Evolutionary conservation across 192 early-diverging fungal genomes (phyloP).

Genomic region (Kappamyces sp.): DNA sequence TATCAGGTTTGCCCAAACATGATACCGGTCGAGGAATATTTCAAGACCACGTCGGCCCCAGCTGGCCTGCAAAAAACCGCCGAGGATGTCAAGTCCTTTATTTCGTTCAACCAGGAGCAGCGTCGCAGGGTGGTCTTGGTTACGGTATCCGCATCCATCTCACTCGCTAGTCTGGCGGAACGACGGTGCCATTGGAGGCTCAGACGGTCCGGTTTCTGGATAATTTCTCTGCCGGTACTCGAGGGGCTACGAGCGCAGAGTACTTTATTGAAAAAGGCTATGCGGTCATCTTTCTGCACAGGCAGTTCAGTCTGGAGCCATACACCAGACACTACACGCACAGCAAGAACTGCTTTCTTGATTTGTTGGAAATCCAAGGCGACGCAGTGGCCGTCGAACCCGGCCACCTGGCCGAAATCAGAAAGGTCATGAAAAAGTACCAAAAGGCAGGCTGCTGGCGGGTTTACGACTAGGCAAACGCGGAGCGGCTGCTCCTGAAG

Average conservation of each 20-base stretch:
- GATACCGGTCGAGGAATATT: conserved; percentile 44
- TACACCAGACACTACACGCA: conserved; percentile 89
- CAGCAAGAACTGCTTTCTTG: conserved; percentile 66
- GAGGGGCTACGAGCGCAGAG: conserved; percentile 94
- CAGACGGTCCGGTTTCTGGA: conserved; percentile 98
- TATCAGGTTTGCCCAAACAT: conserved; percentile 3
- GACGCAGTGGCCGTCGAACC: conserved; percentile 61
- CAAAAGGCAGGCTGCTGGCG: conserved; percentile 39
- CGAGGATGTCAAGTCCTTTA: conserved; percentile 40
- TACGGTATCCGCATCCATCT: conserved; percentile 50
- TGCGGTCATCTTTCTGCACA: conserved; percentile 92
- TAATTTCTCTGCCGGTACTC: conserved; percentile 95
- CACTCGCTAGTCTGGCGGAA: conserved; percentile 70
- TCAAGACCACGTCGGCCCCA: conserved; percentile 64
- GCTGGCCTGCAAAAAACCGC: conserved; percentile 54
- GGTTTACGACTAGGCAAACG: conserved; percentile 45
- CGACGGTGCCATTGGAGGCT: conserved; percentile 90
- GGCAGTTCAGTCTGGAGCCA: conserved; percentile 89
- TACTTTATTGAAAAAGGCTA: conserved; percentile 81
- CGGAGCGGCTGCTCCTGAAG: conserved; percentile 61
- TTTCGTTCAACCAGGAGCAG: conserved; percentile 20
- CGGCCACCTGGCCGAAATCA: conserved; percentile 65
- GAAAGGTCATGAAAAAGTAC: conserved; percentile 55
- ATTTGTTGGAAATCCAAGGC: conserved; percentile 63
- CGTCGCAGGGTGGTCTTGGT: conserved; percentile 75